Percentiles rank a stretch among this genome's conserved stretches.
Evolutionary conservation across 768 basidiomycete genomes (phyloP).

Genomic region (Rhizopogon sp.): DNA sequence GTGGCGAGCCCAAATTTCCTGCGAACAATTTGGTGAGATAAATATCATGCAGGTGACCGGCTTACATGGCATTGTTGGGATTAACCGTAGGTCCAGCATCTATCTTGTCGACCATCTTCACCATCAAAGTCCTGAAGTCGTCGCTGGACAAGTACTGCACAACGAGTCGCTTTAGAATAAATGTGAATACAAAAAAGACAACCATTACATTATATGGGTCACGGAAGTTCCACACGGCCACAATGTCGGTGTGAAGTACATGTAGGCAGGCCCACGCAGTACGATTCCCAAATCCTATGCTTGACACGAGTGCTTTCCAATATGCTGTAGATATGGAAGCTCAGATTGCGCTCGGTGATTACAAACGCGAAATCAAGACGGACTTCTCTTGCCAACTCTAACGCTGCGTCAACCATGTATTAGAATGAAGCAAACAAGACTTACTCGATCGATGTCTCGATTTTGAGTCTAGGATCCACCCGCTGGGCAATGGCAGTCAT

Average conservation of each 20-base stretch:
- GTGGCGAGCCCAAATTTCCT: background rate
- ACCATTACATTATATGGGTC: background rate
- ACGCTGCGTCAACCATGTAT: background rate
- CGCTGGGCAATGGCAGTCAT: background rate
- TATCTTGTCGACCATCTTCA: background rate
- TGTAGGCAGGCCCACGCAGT: too few species aligned
- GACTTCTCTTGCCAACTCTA: background rate
- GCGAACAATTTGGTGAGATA: background rate
- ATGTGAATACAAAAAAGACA: background rate
- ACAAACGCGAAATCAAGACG: conserved; percentile 1
- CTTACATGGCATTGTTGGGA: background rate
- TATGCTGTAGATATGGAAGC: too few species aligned
- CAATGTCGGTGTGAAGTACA: conserved; percentile 6
- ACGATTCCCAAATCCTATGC: too few species aligned
- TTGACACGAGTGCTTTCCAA: too few species aligned
- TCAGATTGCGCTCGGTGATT: too few species aligned
- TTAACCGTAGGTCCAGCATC: background rate
- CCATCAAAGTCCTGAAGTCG: background rate
- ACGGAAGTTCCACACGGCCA: conserved; percentile 15
- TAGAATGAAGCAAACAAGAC: background rate
- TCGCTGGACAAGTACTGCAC: background rate
- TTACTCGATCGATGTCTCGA: background rate
- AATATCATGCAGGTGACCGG: too few species aligned
- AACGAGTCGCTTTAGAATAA: background rate
- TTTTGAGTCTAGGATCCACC: background rate